Evolutionary conservation across 352 stramenopile genomes (phyloP).

Genomic region (Globisporangium solare): DNA sequence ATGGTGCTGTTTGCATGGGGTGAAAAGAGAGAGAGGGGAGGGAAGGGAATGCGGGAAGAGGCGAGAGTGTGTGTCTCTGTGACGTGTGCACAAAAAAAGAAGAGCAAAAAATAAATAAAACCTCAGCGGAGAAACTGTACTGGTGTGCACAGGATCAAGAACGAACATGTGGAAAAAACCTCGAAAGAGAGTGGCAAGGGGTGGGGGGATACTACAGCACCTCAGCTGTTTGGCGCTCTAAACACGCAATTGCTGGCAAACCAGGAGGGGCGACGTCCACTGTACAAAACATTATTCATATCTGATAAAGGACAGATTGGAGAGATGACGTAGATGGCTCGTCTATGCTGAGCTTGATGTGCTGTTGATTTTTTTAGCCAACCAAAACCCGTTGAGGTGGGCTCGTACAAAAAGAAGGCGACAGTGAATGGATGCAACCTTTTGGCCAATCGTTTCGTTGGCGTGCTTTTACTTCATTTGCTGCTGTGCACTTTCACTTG

Average conservation of each 20-base stretch:
- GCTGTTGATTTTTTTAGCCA: no score
- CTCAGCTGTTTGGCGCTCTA: background rate
- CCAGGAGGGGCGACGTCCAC: conserved; percentile 3
- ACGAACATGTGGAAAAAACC: no score
- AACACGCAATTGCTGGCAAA: conserved; percentile 8
- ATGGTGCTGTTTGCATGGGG: background rate
- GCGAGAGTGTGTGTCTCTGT: background rate
- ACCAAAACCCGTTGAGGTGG: no score
- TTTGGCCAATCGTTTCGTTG: no score
- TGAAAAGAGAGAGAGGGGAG: no score
- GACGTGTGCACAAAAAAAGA: conserved; percentile 12
- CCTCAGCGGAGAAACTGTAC: background rate
- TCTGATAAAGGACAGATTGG: no score
- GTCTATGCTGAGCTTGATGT: conserved; percentile 4
- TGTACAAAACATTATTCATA: background rate
- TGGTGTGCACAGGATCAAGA: no score
- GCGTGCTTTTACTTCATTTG: no score
- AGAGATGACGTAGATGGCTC: conserved; percentile 7
- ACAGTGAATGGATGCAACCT: no score
- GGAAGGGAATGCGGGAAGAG: background rate
- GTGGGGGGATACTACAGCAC: background rate
- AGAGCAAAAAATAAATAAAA: conserved; percentile 8
- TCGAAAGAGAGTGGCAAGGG: background rate
- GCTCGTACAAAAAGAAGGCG: no score
- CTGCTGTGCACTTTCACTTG: no score